Base-by-base conservation (phyloP, 306 rosid genomes). In the Dalbergia oliveri region DNA sequence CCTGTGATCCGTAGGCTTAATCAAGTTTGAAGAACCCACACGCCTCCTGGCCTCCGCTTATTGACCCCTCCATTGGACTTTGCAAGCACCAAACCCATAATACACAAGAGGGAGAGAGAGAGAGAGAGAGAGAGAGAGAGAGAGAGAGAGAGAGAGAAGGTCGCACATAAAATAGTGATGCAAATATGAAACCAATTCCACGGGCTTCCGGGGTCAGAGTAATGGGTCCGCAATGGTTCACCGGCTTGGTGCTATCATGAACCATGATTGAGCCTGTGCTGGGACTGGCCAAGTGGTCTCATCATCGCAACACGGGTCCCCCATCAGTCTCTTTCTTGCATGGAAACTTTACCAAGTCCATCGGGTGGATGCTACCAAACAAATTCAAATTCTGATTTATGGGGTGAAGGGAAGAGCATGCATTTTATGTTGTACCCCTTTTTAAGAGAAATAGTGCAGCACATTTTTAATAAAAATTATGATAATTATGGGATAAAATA, bases 191-290 rank as follows among this genome's bases (percentile, higher is more conserved):
- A 66, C 35, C 51, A 75, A 75, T 5, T 4, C 60, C 23, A 15
- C 43, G 47, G 69, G 51, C 43, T 73, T 53, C 43, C 57, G 70
- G 57, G 76, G 68, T 62, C 67, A 74, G 64, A 66, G 76, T 33
- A 54, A 66, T 66, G 69, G 57, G 76, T 44, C 18, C 45, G 65
- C 59, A 34, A 57, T 66, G 70, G 80, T 47, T 66, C 7, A 26
- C 10, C 57, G 80, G 21, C 69, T 49, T 56, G 23, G 53, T 73
- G 71, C 43, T 11, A 75, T 39, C 58, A 75, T 75, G 76, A 64
- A 58, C 70, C 77, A 81, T 75, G 72, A 75, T 75, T 74, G 47
- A 74, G 37, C 37, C 80, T 31, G 56, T 57, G 72, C 39, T 21
- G 37, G 16, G 37, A 12, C 31, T 49, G 43, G 56, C 44, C 4